A percentile compares a stretch with the other conserved stretches of the same genome.
phyloP scores from a whole-genome alignment of 1,284 basidiomycete species.

The Ceratobasidium sp. region DNA sequence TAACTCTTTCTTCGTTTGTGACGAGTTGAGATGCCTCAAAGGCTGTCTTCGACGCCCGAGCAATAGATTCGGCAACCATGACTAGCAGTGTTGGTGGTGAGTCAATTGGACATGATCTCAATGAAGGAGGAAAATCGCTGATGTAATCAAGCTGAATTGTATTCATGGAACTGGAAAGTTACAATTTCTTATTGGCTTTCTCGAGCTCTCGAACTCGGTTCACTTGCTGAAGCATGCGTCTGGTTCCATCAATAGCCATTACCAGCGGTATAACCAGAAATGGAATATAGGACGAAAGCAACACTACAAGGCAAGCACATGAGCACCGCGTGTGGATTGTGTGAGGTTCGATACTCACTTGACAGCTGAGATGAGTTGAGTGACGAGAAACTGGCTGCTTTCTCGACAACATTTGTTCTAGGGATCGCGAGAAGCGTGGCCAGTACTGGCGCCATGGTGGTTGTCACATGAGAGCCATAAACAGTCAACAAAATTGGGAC shows the following conservation, averaged over 20 bases:
- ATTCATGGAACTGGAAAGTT: background rate
- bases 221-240: slow-evolving; percentile 24
- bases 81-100: slow-evolving; percentile 18
- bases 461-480: slow-evolving; percentile 34
- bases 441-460: slow-evolving; percentile 24
- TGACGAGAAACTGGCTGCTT: background rate
- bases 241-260: slow-evolving; percentile 28
- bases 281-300: slow-evolving; percentile 39
- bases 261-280: slow-evolving; percentile 36
- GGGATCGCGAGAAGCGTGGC: slow-evolving; percentile 36
- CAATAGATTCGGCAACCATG: slow-evolving; percentile 59
- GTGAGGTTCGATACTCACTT: background rate
- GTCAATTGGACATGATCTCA: slow-evolving; percentile 19
- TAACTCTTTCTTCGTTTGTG: slow-evolving; percentile 66
- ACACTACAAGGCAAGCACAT: slow-evolving; percentile 50
- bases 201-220: slow-evolving; percentile 9
- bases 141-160: slow-evolving; percentile 6
- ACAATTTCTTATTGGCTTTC: slow-evolving; percentile 22
- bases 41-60: slow-evolving; percentile 75
- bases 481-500: slow-evolving; percentile 20
- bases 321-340: background rate
- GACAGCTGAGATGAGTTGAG: slow-evolving; percentile 12
- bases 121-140: background rate
- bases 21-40: slow-evolving; percentile 87
- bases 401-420: background rate